A percentile compares a stretch with the other conserved stretches of the same genome.
Evolutionary conservation across 176 grass and related monocot genomes (phyloP).

Genomic region (Luzula sylvatica): DNA sequence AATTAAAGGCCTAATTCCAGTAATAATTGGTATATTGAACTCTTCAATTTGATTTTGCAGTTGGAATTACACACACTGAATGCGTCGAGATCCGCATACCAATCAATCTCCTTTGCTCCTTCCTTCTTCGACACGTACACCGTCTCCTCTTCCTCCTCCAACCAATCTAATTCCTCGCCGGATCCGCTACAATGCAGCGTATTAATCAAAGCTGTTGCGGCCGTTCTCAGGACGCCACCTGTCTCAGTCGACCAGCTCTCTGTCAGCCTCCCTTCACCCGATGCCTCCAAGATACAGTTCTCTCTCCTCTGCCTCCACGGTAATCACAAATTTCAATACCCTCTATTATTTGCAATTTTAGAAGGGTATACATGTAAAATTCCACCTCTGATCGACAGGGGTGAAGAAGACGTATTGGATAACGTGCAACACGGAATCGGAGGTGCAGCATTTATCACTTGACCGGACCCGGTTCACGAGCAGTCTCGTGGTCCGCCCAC

Average conservation of each 20-base stretch:
- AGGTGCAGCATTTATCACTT: constrained; percentile 55
- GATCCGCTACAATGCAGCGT: constrained; percentile 69
- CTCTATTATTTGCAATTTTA: background rate
- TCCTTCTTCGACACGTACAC: constrained; percentile 62
- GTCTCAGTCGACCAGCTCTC: constrained; percentile 44
- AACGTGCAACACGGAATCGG: constrained; percentile 58
- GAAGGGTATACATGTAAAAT: too few species aligned
- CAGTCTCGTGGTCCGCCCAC: constrained; percentile 51
- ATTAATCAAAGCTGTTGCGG: constrained; percentile 62
- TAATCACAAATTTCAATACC: constrained; percentile 3
- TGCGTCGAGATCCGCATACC: constrained; percentile 73
- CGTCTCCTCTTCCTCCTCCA: constrained; percentile 22
- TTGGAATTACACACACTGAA: constrained; percentile 77
- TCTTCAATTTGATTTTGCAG: constrained; percentile 10
- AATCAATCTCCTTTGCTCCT: constrained; percentile 50
- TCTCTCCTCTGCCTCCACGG: constrained; percentile 72
- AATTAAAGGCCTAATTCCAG: too few species aligned
- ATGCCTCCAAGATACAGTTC: constrained; percentile 68
- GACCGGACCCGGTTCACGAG: constrained; percentile 56
- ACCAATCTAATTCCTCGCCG: constrained; percentile 15
- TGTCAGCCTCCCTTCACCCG: constrained; percentile 34
- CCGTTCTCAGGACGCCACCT: constrained; percentile 66
- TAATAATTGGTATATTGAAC: too few species aligned
- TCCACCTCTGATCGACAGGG: constrained; percentile 19
- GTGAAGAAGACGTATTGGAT: constrained; percentile 78